Evolutionary conservation across 495 filamentous ascomycete genomes (phyloP).

Genomic region (Aeminium ludgeri): DNA sequence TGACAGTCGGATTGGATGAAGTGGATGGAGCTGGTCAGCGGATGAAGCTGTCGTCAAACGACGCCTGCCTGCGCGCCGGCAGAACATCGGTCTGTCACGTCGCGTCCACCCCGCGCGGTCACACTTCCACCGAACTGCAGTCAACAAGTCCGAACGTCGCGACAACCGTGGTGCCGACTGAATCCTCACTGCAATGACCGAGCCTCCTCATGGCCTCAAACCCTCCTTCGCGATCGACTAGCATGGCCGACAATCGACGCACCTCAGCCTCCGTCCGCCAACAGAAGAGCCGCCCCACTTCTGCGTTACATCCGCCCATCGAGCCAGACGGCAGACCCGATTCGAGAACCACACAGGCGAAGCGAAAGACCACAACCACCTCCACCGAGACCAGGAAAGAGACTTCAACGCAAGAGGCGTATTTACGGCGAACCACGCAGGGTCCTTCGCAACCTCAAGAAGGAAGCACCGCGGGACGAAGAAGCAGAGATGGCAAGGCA

Average conservation of each 20-base stretch:
- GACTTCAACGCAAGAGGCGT: slow-evolving; percentile 4
- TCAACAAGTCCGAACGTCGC: background rate
- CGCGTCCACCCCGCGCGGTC: slow-evolving; percentile 5
- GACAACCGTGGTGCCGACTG: background rate
- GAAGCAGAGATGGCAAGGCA: slow-evolving; percentile 1
- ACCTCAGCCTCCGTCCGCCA: slow-evolving; percentile 7
- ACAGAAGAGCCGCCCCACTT: slow-evolving; percentile 6
- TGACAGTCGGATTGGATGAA: too few species aligned
- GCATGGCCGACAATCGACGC: slow-evolving; percentile 8
- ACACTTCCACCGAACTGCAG: background rate
- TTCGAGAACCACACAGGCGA: slow-evolving; percentile 4
- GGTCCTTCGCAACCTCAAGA: slow-evolving; percentile 7
- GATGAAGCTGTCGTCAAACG: slow-evolving; percentile 4
- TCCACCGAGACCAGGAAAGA: slow-evolving; percentile 10
- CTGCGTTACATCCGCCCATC: background rate
- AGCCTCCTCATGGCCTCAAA: slow-evolving; percentile 1
- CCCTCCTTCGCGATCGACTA: slow-evolving; percentile 8
- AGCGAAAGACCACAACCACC: slow-evolving; percentile 5
- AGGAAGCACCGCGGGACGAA: slow-evolving; percentile 2
- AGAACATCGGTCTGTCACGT: background rate
- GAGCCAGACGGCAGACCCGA: slow-evolving; percentile 6
- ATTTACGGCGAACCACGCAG: slow-evolving; percentile 5
- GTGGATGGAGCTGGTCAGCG: background rate
- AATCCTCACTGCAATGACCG: too few species aligned
- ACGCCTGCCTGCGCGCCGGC: slow-evolving; percentile 1